Evolutionary conservation across 2,329 filamentous ascomycete species (phyloP), one percentile per base, ranked within the genome.

Genomic region (Penicillium sp.): DNA sequence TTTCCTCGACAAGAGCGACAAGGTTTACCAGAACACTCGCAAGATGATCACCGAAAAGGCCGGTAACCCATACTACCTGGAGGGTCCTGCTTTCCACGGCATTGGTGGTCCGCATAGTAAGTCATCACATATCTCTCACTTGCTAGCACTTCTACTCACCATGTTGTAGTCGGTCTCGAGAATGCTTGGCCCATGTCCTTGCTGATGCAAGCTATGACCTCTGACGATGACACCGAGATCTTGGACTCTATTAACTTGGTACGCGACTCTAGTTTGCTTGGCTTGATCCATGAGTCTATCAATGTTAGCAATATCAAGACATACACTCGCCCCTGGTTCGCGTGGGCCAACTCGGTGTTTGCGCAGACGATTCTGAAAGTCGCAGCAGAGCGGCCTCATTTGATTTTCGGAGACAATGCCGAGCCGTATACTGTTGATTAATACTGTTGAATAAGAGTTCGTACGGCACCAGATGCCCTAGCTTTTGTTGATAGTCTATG

Each of bases 181-280:
- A 91, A 97, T 67, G 95, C 94, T 7, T 99, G 95, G 95, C 95
- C 95, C 0, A 98, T 99, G 93, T 95, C 91, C 74, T 80, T 97
- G 64, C 83, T 99, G 8, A 86, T 97, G 22, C 93, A 97, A 77
- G 92, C 92, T 2, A 92, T 95, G 84, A 99, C 95, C 0, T 90
- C 88, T 6, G 85, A 94, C 54, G 83, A 93, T 59, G 93, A 97
- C 62, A 65, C 66, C 16, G 95, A 99, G 79, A 98, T 99, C 65
- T 81, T 78, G 62, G 83, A 85, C 52, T 91, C 89, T 64, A 77
- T 99, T 28, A 81, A 87, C 7, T 76, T 89, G 35, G 95, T 99
- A 42, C 87, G 95, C 61, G 83, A 87, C 62, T 90, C 90, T 1
- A 90, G 90, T 63, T 84, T 82, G 55, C 82, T 96, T 10, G 95